Conservation (phyloP, 495 filamentous ascomycete genomes). For the Oleoguttula mirabilis region DNA sequence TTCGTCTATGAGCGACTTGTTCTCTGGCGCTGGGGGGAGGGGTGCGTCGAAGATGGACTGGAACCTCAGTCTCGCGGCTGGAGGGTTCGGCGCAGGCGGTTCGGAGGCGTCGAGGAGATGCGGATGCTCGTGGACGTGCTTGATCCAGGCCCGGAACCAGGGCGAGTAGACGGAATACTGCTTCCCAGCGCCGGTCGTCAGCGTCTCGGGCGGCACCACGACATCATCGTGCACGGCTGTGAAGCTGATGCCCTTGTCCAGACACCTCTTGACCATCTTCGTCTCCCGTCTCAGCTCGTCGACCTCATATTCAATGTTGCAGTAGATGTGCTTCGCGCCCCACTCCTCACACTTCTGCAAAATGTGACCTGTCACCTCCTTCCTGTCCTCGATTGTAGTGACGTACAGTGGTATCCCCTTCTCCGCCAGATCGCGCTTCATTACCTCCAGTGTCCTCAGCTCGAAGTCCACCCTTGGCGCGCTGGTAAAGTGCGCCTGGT, state of each 20-base stretch:
- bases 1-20: constrained; percentile 48
- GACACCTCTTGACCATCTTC: constrained; percentile 45
- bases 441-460: constrained; percentile 50
- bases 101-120: constrained; percentile 50
- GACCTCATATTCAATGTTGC: constrained; percentile 68
- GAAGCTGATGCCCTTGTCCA: constrained; percentile 50
- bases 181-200: constrained; percentile 51
- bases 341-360: constrained; percentile 57
- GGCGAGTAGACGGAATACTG: constrained; percentile 80
- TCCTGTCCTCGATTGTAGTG: constrained; percentile 56
- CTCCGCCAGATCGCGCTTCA: constrained; percentile 54
- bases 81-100: constrained; percentile 49
- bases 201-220: constrained; percentile 59
- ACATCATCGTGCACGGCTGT: constrained; percentile 66
- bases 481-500: constrained; percentile 65
- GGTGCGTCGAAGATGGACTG: constrained; percentile 47
- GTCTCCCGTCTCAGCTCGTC: constrained; percentile 67
- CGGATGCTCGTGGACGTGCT: constrained; percentile 54
- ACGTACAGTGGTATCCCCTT: constrained; percentile 72
- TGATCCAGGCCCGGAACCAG: constrained; percentile 68
- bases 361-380: constrained; percentile 50
- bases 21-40: constrained; percentile 53
- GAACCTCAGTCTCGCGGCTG: constrained; percentile 40
- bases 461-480: constrained; percentile 70
- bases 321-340: constrained; percentile 60